phyloP scores from a whole-genome alignment of 2,329 filamentous ascomycete species.

The Xylaria sp. region DNA sequence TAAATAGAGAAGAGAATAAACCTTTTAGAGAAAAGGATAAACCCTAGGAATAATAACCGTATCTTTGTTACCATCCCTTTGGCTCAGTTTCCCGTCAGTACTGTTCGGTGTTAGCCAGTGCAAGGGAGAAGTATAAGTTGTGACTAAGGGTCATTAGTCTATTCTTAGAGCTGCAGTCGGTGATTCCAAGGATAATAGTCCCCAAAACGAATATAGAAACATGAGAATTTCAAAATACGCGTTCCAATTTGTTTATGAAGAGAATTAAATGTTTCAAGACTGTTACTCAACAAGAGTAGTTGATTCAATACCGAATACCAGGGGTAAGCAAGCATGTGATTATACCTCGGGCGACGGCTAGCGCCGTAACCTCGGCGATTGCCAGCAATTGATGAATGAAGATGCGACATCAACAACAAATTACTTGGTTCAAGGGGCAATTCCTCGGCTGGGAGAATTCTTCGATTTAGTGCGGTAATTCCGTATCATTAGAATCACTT shows the following conservation, averaged over 20 bases:
- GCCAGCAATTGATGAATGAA: not conserved
- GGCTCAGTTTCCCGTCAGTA: too few species aligned
- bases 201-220: not conserved
- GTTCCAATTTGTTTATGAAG: not conserved
- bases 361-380: slow-evolving; percentile 18
- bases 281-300: not conserved
- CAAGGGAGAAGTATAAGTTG: not conserved
- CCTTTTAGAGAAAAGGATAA: too few species aligned
- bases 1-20: too few species aligned
- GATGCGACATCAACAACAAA: not conserved
- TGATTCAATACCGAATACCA: not conserved
- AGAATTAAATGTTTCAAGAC: not conserved
- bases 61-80: too few species aligned
- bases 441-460: slow-evolving; percentile 16
- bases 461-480: not conserved
- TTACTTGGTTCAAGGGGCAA: not conserved
- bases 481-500: not conserved
- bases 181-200: not conserved
- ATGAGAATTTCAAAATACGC: not conserved
- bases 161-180: not conserved
- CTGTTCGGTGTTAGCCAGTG: too few species aligned
- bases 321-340: slow-evolving; percentile 13
- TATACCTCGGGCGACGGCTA: slow-evolving; percentile 15
- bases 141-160: not conserved
- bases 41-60: too few species aligned